Evolutionary conservation across 805 yeast genomes (phyloP), one percentile per base, ranked within the genome.

Genomic region (Yamadazyma kitorensis): DNA sequence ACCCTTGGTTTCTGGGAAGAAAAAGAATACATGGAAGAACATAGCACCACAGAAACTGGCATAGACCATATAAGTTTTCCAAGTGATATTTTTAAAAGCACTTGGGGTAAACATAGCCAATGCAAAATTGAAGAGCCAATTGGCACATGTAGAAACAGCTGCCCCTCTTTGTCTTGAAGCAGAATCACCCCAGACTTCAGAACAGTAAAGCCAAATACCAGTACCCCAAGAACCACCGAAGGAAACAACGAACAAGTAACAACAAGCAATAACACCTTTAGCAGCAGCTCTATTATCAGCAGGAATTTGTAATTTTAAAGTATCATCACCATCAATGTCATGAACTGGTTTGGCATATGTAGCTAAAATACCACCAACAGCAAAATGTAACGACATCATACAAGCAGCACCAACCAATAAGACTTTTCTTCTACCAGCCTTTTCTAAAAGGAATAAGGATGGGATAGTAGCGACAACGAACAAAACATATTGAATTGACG

Each of bases 91-190:
- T 32, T 58, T 55, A 53, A 75, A 72, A 1, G 76, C 65, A 5
- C 64, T 49, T 6, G 88, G 87, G 6, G 80, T 72, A 52, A 72
- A 74, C 78, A 74, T 73, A 34, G 77, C 82, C 50, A 78, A 69
- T 12, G 80, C 78, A 43, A 77, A 78, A 61, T 78, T 79, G 48
- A 70, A 70, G 33, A 74, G 52, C 86, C 86, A 80, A 66, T 80
- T 78, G 27, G 80, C 73, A 41, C 82, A 68, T 2, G 84, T 76
- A 10, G 79, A 68, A n/a, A 80, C 69, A 23, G 82, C 82, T 38
- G 79, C 69, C 29, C 84, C 79, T 63, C 86, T 73, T 44, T 77
- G 74, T 59, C 80, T 69, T 30, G 74, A 63, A 27, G 75, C 64
- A 33, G 56, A 55, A 47, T 60, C 64, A 30, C 66, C 66, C 71